Conservation (phyloP, 2,329 filamentous ascomycete species). For the Bimuria novae-zelandiae region DNA sequence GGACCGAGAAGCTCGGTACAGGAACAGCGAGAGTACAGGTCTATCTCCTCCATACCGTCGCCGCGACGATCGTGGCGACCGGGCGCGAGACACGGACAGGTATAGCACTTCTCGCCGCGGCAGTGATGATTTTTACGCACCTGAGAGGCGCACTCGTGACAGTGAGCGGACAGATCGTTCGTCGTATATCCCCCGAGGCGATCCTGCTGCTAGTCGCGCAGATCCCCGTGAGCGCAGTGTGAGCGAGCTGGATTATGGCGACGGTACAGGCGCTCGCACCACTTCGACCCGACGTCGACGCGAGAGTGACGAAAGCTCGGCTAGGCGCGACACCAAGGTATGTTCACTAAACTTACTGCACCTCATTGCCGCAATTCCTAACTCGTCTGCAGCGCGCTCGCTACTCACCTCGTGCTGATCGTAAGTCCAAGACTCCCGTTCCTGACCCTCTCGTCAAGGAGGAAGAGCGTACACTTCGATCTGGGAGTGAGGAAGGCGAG, state of each 20-base stretch:
- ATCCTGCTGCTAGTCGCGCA: slow-evolving; percentile 61
- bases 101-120: slow-evolving; percentile 62
- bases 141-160: slow-evolving; percentile 85
- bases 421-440: slow-evolving; percentile 62
- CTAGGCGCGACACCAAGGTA: slow-evolving; percentile 51
- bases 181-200: slow-evolving; percentile 62
- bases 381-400: slow-evolving; percentile 47
- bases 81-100: slow-evolving; percentile 43
- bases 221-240: slow-evolving; percentile 74
- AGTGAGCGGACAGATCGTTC: slow-evolving; percentile 86
- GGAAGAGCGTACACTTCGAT: slow-evolving; percentile 71
- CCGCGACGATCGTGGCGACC: too few relatives aligned
- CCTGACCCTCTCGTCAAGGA: slow-evolving; percentile 47
- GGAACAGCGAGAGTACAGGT: slow-evolving; percentile 74
- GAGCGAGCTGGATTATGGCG: slow-evolving; percentile 90
- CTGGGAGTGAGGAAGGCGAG: slow-evolving; percentile 95
- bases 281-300: slow-evolving; percentile 71
- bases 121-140: slow-evolving; percentile 72
- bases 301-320: slow-evolving; percentile 65
- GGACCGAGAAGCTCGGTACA: slow-evolving; percentile 90
- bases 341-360: slow-evolving; percentile 12
- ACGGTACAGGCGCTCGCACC: slow-evolving; percentile 53
- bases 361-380: slow-evolving; percentile 6
- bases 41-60: slow-evolving; percentile 56
- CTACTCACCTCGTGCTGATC: slow-evolving; percentile 59